Percentiles rank a stretch among this genome's conserved stretches.
Evolutionary conservation across 768 basidiomycete genomes (phyloP).

Genomic region (Boletus barrowsii): DNA sequence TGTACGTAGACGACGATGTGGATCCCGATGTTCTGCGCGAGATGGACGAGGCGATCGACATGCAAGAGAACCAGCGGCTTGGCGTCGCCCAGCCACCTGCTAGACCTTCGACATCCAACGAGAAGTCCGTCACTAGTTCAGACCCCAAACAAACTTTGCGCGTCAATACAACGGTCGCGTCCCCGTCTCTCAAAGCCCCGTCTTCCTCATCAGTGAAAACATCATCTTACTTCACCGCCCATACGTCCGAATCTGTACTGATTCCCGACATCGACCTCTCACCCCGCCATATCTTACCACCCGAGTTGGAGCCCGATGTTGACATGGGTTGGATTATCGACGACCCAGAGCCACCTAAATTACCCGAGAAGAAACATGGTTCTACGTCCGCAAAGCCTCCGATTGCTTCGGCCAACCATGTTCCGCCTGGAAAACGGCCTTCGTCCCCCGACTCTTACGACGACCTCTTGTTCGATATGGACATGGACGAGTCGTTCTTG

Average conservation of each 20-base stretch:
- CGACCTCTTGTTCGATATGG: slow-evolving; percentile 35
- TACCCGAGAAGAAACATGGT: slow-evolving; percentile 1
- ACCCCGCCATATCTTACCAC: slow-evolving; percentile 29
- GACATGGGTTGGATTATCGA: slow-evolving; percentile 31
- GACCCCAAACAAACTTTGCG: background rate
- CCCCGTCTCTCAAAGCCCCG: slow-evolving; percentile 8
- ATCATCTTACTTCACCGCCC: slow-evolving; percentile 22
- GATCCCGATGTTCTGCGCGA: slow-evolving; percentile 29
- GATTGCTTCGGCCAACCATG: background rate
- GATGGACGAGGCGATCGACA: slow-evolving; percentile 15
- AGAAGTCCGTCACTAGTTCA: background rate
- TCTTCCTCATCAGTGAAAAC: slow-evolving; percentile 8
- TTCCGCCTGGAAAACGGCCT: slow-evolving; percentile 8
- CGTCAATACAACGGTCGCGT: background rate
- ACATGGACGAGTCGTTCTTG: slow-evolving; percentile 39
- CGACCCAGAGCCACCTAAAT: slow-evolving; percentile 23
- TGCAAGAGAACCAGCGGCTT: background rate
- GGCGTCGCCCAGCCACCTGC: background rate
- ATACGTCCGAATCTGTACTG: slow-evolving; percentile 4
- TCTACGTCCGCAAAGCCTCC: slow-evolving; percentile 10
- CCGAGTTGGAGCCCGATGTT: slow-evolving; percentile 18
- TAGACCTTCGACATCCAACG: slow-evolving; percentile 4
- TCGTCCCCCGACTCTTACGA: slow-evolving; percentile 29
- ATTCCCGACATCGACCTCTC: slow-evolving; percentile 26
- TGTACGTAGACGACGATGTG: slow-evolving; percentile 27